Conservation (phyloP, 2,329 filamentous ascomycete genomes). For the Curvularia sp. region DNA sequence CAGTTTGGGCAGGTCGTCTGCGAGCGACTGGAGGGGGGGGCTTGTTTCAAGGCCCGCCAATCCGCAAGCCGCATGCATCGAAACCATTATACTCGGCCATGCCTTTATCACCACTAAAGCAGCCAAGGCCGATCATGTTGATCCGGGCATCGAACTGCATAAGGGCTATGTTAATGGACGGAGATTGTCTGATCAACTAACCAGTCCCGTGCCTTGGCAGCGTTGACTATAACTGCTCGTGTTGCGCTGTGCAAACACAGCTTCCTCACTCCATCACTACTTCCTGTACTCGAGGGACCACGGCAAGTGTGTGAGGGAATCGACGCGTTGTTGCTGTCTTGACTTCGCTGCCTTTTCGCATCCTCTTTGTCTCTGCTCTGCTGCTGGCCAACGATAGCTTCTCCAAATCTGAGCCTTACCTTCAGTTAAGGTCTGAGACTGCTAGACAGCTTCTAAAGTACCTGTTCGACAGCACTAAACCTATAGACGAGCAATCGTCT, state of each 20-base stretch:
- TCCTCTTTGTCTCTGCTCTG: background rate
- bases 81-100: background rate
- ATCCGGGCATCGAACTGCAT: slow-evolving; percentile 1
- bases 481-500: too few species aligned
- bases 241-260: background rate
- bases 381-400: background rate
- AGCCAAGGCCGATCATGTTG: background rate
- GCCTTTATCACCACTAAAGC: background rate
- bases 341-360: background rate
- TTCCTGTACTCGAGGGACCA: background rate
- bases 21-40: background rate
- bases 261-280: background rate
- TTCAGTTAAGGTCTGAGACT: too few species aligned
- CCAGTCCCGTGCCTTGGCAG: slow-evolving; percentile 8
- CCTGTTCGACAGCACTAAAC: too few species aligned
- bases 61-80: background rate
- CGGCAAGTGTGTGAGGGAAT: background rate
- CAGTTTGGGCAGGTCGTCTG: background rate
- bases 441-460: too few species aligned
- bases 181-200: slow-evolving; percentile 1
- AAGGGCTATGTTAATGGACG: background rate
- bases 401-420: too few species aligned
- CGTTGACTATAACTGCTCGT: slow-evolving; percentile 4
- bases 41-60: background rate
- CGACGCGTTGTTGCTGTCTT: background rate